phyloP scores from a whole-genome alignment of 1,284 basidiomycete species.

The Apiotrichum sp. region DNA sequence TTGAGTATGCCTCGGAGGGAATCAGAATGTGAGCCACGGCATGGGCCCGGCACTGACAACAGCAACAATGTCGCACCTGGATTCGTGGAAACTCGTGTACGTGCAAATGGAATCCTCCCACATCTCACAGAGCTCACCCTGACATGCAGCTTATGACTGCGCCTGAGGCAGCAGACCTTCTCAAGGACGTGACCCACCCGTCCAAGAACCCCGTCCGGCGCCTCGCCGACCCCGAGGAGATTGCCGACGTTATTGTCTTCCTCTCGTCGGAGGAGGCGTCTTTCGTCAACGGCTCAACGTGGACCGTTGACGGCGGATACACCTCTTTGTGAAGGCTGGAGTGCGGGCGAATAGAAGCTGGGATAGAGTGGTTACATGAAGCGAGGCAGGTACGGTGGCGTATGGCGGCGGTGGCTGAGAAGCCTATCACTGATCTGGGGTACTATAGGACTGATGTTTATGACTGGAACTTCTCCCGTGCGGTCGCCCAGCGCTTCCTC shows the following conservation, averaged over 20 bases:
- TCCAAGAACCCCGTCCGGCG: conserved; percentile 8
- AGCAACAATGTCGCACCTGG: conserved; percentile 14
- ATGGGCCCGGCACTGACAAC: too few relatives aligned
- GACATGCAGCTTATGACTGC: not conserved
- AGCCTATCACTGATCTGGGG: too few relatives aligned
- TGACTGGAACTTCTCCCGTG: too few relatives aligned
- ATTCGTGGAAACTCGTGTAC: not conserved
- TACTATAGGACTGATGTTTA: too few relatives aligned
- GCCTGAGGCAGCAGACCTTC: not conserved
- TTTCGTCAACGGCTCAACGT: conserved; percentile 29
- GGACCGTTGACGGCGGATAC: conserved; percentile 5
- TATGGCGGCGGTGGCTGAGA: too few relatives aligned
- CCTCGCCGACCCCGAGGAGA: conserved; percentile 24
- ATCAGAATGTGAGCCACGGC: conserved; percentile 12
- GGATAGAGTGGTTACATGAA: too few relatives aligned
- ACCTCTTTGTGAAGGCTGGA: not conserved
- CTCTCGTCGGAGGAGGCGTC: conserved; percentile 24
- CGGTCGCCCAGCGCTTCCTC: too few relatives aligned
- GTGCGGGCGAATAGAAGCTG: too few relatives aligned
- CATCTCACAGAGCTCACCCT: not conserved
- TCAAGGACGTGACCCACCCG: conserved; percentile 11
- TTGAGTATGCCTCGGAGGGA: conserved; percentile 13
- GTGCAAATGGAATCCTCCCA: not conserved
- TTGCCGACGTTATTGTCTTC: conserved; percentile 31
- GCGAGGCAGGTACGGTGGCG: too few relatives aligned